phyloP scores from a whole-genome alignment of 306 rosid species.

The Quercus variabilis region DNA sequence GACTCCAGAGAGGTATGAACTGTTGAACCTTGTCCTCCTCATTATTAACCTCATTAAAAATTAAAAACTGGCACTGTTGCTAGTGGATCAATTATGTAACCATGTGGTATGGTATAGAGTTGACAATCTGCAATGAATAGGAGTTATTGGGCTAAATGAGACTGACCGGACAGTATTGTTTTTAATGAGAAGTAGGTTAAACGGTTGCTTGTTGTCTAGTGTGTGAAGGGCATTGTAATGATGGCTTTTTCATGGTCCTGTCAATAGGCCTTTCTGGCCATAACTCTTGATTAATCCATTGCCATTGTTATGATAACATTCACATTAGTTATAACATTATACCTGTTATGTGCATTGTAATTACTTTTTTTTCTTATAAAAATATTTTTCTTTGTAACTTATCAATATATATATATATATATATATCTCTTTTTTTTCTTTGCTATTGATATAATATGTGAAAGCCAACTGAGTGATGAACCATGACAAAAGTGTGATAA shows the following conservation, averaged over 20 bases:
- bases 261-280: background rate
- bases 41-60: background rate
- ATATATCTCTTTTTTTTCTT: too few relatives aligned
- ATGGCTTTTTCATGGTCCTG: background rate
- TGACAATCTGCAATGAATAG: background rate
- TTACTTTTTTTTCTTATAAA: too few relatives aligned
- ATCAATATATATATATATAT: too few relatives aligned
- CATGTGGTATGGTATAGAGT: background rate
- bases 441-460: too few relatives aligned
- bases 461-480: too few relatives aligned
- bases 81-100: too few relatives aligned
- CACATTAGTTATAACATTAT: too few relatives aligned
- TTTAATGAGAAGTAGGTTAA: background rate
- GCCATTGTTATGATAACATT: background rate
- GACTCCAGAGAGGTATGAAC: slow-evolving; percentile 80
- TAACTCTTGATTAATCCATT: background rate
- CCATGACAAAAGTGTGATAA: background rate
- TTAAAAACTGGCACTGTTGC: too few relatives aligned
- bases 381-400: too few relatives aligned
- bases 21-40: slow-evolving; percentile 15
- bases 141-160: background rate
- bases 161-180: background rate
- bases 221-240: background rate
- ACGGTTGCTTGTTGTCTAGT: background rate
- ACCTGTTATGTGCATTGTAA: too few relatives aligned